Conservation (phyloP, 2,329 filamentous ascomycete species). For the Fusarium marasasianum region DNA sequence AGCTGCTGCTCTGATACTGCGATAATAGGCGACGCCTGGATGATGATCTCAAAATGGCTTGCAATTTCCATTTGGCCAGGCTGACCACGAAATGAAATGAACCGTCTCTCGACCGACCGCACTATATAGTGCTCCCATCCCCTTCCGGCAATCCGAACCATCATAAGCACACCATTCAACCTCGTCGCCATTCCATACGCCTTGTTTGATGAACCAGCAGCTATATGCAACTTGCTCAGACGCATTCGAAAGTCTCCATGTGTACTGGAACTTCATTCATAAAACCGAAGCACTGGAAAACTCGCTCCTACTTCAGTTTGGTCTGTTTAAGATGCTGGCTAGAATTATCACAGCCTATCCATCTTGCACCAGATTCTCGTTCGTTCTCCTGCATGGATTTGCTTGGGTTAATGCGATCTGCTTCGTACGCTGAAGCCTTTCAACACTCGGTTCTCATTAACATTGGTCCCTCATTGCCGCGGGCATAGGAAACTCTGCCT, state of each 20-base stretch:
- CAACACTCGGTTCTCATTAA: not conserved
- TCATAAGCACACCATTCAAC: slow-evolving; percentile 16
- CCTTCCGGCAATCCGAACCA: slow-evolving; percentile 32
- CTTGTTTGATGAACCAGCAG: not conserved
- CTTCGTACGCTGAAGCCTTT: not conserved
- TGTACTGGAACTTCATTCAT: not conserved
- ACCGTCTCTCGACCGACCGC: not conserved
- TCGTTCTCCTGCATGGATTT: not conserved
- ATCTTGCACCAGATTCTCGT: not conserved
- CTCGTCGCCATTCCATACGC: not conserved
- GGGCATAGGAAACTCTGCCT: not conserved
- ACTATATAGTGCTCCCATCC: slow-evolving; percentile 5
- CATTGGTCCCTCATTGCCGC: not conserved
- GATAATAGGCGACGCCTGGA: not conserved
- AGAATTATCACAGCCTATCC: not conserved
- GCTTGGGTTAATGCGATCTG: not conserved
- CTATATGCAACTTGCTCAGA: not conserved
- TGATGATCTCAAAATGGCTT: not conserved
- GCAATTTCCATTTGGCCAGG: not conserved
- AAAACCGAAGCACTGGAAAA: not conserved
- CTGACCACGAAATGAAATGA: slow-evolving; percentile 14
- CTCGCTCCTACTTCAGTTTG: not conserved
- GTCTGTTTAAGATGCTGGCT: slow-evolving; percentile 7
- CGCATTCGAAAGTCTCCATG: not conserved
- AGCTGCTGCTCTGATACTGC: slow-evolving; percentile 10